These are phyloP conservation scores for Nissolia schottii DNA, from an alignment of 306 rosid genomes.

Conservation along the genomic window DNA sequence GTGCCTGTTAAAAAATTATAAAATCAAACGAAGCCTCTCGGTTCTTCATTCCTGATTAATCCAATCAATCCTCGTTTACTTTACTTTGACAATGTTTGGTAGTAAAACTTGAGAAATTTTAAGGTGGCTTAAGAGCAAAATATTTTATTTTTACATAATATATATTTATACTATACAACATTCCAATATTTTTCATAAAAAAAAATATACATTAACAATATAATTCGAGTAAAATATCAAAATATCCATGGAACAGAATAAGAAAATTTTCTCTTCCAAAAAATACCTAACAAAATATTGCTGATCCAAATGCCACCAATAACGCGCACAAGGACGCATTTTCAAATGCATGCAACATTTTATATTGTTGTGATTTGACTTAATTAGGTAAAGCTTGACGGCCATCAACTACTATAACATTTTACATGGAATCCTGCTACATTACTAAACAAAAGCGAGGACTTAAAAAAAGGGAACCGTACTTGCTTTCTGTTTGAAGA, in stretches of 20 bases:
- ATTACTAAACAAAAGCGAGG: background rate
- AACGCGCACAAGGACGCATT: background rate
- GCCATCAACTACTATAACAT: conserved; percentile 1
- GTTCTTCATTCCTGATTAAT: background rate
- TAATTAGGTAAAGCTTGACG: conserved; percentile 2
- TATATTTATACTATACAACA: too few species aligned
- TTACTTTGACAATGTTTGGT: background rate
- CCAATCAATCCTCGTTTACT: background rate
- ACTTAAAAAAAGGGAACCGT: background rate
- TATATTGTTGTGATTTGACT: background rate
- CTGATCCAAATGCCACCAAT: background rate
- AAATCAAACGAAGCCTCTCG: too few species aligned
- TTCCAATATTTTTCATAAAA: too few species aligned
- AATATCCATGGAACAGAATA: background rate
- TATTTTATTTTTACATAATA: too few species aligned
- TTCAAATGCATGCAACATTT: background rate
- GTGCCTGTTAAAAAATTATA: background rate
- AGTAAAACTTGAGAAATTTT: background rate
- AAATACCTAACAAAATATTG: background rate
- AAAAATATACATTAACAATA: background rate
- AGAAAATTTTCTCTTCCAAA: background rate
- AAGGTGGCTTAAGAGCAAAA: background rate
- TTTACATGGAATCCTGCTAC: background rate
- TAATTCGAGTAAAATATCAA: background rate
- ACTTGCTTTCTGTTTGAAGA: background rate